phyloP scores from a whole-genome alignment of 352 stramenopile genomes.

The Globisporangium rhizosaccharum region DNA sequence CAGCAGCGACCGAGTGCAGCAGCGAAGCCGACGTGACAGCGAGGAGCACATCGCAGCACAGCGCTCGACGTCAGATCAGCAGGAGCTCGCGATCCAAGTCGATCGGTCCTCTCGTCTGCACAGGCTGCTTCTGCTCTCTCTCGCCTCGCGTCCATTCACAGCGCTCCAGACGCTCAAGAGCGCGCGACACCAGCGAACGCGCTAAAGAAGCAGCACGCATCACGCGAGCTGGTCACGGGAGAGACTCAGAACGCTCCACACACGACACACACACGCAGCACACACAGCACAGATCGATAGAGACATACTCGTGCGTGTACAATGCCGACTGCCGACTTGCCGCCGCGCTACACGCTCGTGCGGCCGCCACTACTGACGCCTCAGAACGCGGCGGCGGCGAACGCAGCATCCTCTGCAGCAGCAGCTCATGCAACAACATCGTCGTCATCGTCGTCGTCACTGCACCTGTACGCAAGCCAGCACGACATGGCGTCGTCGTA shows the following conservation, averaged over 20 bases:
- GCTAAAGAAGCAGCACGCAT: no score
- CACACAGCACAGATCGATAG: background rate
- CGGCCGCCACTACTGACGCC: slow-evolving; percentile 11
- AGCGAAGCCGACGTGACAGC: background rate
- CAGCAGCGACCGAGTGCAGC: no score
- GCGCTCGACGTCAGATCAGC: no score
- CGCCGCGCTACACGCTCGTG: slow-evolving; percentile 12
- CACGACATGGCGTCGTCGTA: slow-evolving; percentile 11
- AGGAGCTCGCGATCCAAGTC: no score
- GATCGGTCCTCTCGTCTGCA: no score
- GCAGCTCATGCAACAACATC: background rate
- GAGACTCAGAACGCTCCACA: background rate
- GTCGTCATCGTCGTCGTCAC: slow-evolving; percentile 17
- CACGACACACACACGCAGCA: no score
- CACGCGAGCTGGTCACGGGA: no score
- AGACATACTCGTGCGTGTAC: background rate
- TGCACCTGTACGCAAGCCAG: slow-evolving; percentile 7
- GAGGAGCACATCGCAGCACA: background rate
- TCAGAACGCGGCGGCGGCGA: slow-evolving; percentile 4
- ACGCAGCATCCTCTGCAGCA: background rate
- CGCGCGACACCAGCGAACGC: no score
- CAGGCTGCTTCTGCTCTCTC: no score
- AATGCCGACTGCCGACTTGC: slow-evolving; percentile 11
- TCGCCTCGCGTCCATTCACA: no score
- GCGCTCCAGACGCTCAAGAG: no score